Percentiles rank a stretch among this genome's conserved stretches.
phyloP scores from a whole-genome alignment of 2,329 filamentous ascomycete species.

The Trichophyton verrucosum region DNA sequence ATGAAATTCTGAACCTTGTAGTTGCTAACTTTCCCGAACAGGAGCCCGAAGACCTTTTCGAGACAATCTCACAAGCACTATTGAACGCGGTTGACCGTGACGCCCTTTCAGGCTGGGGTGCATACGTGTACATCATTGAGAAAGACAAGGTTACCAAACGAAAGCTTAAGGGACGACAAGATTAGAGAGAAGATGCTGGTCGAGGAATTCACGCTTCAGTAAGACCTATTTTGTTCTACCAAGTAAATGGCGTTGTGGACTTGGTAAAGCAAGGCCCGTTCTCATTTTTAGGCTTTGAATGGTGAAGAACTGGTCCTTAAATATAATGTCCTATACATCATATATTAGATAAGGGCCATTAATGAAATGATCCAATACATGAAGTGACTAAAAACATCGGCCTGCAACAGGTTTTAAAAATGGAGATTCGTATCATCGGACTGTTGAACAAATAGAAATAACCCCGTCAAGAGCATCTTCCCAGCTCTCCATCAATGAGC shows the following conservation, averaged over 20 bases:
- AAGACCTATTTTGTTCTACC: neutral
- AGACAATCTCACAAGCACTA: conserved; percentile 92
- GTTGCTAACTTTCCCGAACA: conserved; percentile 23
- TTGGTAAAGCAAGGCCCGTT: neutral
- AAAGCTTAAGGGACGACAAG: conserved; percentile 93
- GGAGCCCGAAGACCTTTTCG: conserved; percentile 89
- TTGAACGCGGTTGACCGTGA: conserved; percentile 95
- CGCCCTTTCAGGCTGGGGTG: conserved; percentile 93
- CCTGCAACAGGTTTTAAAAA: too few relatives aligned
- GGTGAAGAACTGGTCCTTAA: neutral
- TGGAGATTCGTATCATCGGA: neutral
- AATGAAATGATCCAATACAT: neutral
- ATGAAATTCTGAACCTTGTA: neutral
- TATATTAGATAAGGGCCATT: neutral
- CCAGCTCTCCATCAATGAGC: conserved; percentile 37
- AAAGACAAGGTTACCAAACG: conserved; percentile 99
- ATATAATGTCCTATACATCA: neutral
- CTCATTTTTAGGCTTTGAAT: neutral
- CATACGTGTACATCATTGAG: conserved; percentile 98
- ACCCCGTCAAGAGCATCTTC: conserved; percentile 34
- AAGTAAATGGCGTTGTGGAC: neutral
- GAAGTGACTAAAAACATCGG: neutral
- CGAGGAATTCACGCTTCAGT: neutral
- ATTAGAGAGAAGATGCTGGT: conserved; percentile 40
- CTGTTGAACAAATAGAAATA: conserved; percentile 6